These are phyloP conservation scores for Pichia sp. DNA, from an alignment of 1,139 yeast genomes.

Conservation along the genomic window DNA sequence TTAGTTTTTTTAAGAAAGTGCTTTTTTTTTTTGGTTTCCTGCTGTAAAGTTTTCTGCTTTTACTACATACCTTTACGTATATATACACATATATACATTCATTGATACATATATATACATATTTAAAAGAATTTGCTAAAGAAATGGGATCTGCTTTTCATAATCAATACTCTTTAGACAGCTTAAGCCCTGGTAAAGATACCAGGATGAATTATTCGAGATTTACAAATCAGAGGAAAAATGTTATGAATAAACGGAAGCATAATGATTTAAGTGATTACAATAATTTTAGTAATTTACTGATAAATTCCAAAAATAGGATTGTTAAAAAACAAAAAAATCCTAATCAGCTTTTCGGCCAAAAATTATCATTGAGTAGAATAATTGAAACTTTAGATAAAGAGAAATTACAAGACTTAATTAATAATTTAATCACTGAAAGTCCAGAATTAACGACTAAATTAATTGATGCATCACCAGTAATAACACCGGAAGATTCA, in stretches of 20 bases:
- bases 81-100: too few species aligned
- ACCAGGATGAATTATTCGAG: background rate
- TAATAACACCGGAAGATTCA: slow-evolving; percentile 49
- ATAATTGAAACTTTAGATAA: slow-evolving; percentile 64
- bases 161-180: slow-evolving; percentile 4
- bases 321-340: slow-evolving; percentile 29
- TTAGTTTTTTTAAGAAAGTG: too few species aligned
- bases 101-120: too few species aligned
- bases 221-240: slow-evolving; percentile 1
- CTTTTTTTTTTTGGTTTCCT: too few species aligned
- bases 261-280: background rate
- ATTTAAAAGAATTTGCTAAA: too few species aligned
- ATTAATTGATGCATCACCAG: slow-evolving; percentile 50
- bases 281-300: background rate
- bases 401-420: slow-evolving; percentile 44
- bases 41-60: too few species aligned
- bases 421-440: slow-evolving; percentile 44
- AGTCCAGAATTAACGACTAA: slow-evolving; percentile 61
- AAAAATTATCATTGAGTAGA: slow-evolving; percentile 51
- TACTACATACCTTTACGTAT: too few species aligned
- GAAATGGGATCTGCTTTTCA: slow-evolving; percentile 7
- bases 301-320: background rate
- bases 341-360: slow-evolving; percentile 39
- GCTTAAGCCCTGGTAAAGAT: slow-evolving; percentile 2
- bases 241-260: background rate